Base-by-base conservation (phyloP, 208 protist genomes). In the Herpetomonas tarakana region DNA sequence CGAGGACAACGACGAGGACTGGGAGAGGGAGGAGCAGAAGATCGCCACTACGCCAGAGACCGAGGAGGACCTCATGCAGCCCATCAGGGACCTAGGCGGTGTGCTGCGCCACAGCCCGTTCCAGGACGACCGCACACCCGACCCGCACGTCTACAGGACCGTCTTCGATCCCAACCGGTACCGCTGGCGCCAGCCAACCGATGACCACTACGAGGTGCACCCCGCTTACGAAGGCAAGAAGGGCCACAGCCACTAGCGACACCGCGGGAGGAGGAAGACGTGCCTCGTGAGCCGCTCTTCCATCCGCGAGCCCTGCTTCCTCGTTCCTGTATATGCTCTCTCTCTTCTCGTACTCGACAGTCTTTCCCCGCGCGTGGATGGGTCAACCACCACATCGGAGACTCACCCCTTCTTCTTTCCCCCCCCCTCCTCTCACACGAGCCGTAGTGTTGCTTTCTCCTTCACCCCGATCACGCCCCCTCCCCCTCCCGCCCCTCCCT, bases 1-100 rank as follows among this genome's bases (percentile, higher is more conserved):
- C 16, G 81, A 82, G 25, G 88, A 94, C 68, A 89, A 92, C 52
- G 88, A 94, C 66, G 84, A 94, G 28, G 88, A 94, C 64, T 94
- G 88, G 84, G 62, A 74, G 50, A 80, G 87, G 61, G 88, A 94
- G 58, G 88, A 92, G 68, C 85, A 94, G 24, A 88, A 91, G 65
- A 94, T 94, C 44, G 58, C 82, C 31, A 94, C 85, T 18, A 94
- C 84, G 38, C 88, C 84, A 1, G 84, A 94, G 70, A 71, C 75
- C 6, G 52, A 74, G 52, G 74, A 86, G 52, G 88, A 94, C 62
- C 71, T 94, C 35, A 80, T 71, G 69, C 65, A 86, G 61, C 88
- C 88, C 2, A 90, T 88, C 31, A 71, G 88, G 29, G 88, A 94
- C 58, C 62, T 92, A 51, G 80, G 76, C 24, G 88, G 88, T 38